These are phyloP conservation scores for Samsoniella hepiali DNA, from an alignment of 2,329 filamentous ascomycete genomes.

Conservation along the genomic window DNA sequence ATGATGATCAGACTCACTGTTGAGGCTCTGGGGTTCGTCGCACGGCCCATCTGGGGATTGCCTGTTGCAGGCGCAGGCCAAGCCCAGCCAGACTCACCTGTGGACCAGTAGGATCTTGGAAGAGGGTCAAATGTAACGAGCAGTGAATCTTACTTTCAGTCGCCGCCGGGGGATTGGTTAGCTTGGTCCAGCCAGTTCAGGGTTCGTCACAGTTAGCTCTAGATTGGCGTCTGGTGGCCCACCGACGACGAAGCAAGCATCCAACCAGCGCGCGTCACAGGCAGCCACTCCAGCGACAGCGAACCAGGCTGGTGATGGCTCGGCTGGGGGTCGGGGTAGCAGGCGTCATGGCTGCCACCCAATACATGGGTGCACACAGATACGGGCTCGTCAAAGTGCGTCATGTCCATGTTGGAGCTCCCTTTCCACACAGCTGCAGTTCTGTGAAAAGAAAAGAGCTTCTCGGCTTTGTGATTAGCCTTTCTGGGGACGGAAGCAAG, in stretches of 20 bases:
- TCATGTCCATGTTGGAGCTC: slow-evolving; percentile 23
- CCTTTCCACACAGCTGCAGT: not conserved
- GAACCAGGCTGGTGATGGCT: slow-evolving; percentile 4
- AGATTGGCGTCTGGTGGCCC: slow-evolving; percentile 13
- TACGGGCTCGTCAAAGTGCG: slow-evolving; percentile 25
- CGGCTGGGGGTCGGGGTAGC: not conserved
- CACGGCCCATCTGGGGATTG: slow-evolving; percentile 11
- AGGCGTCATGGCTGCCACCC: slow-evolving; percentile 15
- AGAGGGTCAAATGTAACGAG: slow-evolving; percentile 21
- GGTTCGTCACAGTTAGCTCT: slow-evolving; percentile 9
- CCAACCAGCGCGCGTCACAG: slow-evolving; percentile 7
- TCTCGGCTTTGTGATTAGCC: not conserved
- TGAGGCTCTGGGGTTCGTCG: slow-evolving; percentile 14
- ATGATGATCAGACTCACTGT: not conserved
- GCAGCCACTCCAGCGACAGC: not conserved
- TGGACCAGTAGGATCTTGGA: slow-evolving; percentile 7
- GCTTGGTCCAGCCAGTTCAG: slow-evolving; percentile 1
- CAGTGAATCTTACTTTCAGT: slow-evolving; percentile 2
- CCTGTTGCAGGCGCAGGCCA: not conserved
- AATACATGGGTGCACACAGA: not conserved
- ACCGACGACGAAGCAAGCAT: slow-evolving; percentile 1
- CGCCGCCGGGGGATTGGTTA: not conserved
- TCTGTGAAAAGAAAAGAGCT: not conserved
- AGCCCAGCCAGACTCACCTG: not conserved
- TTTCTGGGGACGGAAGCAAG: not conserved